Conservation (phyloP, 176 grass and related monocot genomes). For the Triticum monococcum region DNA sequence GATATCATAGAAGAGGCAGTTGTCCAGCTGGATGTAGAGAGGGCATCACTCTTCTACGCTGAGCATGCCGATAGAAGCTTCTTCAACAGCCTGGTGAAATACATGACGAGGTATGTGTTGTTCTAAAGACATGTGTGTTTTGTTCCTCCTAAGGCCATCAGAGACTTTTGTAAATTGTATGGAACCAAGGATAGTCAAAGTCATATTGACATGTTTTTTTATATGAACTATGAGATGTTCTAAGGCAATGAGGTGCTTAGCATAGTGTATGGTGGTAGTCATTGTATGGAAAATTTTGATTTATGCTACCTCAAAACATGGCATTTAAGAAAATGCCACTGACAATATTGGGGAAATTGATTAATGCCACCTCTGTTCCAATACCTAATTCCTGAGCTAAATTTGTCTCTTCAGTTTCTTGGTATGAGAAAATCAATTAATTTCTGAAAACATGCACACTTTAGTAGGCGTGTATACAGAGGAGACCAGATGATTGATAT, state of each 20-base stretch:
- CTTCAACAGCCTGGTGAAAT: conserved; percentile 72
- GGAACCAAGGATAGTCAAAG: no score
- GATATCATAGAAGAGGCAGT: conserved; percentile 47
- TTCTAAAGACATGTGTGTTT: background rate
- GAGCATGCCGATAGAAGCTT: conserved; percentile 83
- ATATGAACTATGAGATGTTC: no score
- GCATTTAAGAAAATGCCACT: background rate
- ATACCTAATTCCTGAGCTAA: background rate
- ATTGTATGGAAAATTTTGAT: background rate
- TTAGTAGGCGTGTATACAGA: background rate
- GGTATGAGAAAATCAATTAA: background rate
- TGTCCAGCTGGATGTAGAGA: conserved; percentile 51
- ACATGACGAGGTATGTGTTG: conserved; percentile 70
- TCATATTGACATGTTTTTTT: no score
- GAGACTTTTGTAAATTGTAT: no score
- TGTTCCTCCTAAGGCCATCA: background rate
- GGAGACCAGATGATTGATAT: background rate
- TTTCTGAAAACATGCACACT: background rate
- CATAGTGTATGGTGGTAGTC: no score
- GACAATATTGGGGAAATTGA: background rate
- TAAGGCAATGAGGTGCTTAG: no score
- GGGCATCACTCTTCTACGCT: conserved; percentile 62
- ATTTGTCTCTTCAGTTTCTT: background rate
- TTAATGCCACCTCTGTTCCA: background rate
- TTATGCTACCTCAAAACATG: background rate